A percentile compares a stretch with the other conserved stretches of the same genome.
phyloP scores from a whole-genome alignment of 2,329 filamentous ascomycete genomes.

The Fusarium vanettenii region DNA sequence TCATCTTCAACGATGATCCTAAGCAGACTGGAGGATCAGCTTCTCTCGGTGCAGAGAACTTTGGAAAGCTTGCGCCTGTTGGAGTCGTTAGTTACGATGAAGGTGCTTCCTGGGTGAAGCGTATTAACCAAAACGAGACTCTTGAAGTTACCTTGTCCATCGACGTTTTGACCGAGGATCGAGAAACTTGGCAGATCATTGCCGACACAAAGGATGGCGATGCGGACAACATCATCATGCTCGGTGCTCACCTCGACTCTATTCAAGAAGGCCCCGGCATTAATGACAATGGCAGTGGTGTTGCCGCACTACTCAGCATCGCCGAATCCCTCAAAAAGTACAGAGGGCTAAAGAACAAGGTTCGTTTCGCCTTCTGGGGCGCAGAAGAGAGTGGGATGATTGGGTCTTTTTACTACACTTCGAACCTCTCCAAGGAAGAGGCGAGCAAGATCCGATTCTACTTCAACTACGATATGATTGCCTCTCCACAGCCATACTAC shows the following conservation, averaged over 20 bases:
- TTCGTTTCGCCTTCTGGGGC: constrained; percentile 55
- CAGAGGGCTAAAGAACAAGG: constrained; percentile 52
- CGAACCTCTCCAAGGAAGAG: constrained; percentile 49
- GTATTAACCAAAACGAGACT: constrained; percentile 46
- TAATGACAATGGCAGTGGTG: constrained; percentile 55
- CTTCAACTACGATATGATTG: constrained; percentile 79
- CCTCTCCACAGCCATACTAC: constrained; percentile 53
- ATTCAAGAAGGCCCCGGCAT: constrained; percentile 54
- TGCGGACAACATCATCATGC: constrained; percentile 52
- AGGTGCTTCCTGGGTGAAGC: constrained; percentile 48
- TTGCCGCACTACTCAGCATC: constrained; percentile 50
- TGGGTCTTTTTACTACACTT: constrained; percentile 54
- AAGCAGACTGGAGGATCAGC: constrained; percentile 57
- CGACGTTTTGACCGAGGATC: constrained; percentile 51
- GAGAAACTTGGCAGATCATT: constrained; percentile 54
- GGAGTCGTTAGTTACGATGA: constrained; percentile 49
- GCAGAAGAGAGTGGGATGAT: constrained; percentile 56
- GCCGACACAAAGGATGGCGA: constrained; percentile 55
- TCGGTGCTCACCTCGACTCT: constrained; percentile 54
- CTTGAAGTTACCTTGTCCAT: constrained; percentile 48
- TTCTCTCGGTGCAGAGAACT: constrained; percentile 60
- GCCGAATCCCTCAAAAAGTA: constrained; percentile 49
- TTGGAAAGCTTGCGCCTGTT: constrained; percentile 48
- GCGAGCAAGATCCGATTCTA: constrained; percentile 70
- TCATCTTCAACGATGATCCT: constrained; percentile 71